Base-by-base conservation (phyloP, 1,284 basidiomycete species). In the Trichosporon sp. region DNA sequence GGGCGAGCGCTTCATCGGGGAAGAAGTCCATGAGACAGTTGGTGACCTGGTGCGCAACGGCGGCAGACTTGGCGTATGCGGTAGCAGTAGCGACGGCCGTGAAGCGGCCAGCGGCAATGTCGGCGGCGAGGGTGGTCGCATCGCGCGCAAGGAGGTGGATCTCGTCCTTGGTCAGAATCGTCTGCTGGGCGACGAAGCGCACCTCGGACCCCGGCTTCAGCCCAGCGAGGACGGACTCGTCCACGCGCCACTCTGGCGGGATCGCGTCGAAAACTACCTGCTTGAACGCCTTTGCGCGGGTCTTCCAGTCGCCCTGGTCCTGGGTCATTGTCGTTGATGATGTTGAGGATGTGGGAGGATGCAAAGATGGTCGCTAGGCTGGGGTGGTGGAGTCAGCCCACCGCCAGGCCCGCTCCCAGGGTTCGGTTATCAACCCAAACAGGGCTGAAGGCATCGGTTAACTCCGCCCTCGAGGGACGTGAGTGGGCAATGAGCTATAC, bases 11-110 rank as follows among this genome's bases (percentile, higher is more conserved):
- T 32, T 87, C 86, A 0, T 90, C 88, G 56, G 90, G 85, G 75
- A 90, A 90, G 16, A 90, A 88, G 76, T 91, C 90, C 11, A 90
- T 91, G 65, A 91, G 80, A 78, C 89, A 90, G 75, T 90, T 90
- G 1, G 88, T 89, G 86, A 76, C 74, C 71, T 78, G 77, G 63
- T 79, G 77, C n/a, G 75, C 77, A 2, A 80, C 69, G 2, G 76
- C 75, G 1, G 78, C 76, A 1, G 71, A 38, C 68, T 76, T 75
- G 68, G 70, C 65, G 69, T 77, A 81, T 7, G 79, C 79, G 10
- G 68, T 76, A n/a, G 75, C 73, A 14, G 79, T 78, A 46, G 77
- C 73, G 11, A 79, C 75, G 0, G 79, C 73, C 3, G 75, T 74
- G 59, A 73, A 77, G 43, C 74, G 71, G 1, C 76, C 69, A 0